Evolutionary conservation across 495 filamentous ascomycete genomes (phyloP).

Genomic region (Penicillium ucsense): DNA sequence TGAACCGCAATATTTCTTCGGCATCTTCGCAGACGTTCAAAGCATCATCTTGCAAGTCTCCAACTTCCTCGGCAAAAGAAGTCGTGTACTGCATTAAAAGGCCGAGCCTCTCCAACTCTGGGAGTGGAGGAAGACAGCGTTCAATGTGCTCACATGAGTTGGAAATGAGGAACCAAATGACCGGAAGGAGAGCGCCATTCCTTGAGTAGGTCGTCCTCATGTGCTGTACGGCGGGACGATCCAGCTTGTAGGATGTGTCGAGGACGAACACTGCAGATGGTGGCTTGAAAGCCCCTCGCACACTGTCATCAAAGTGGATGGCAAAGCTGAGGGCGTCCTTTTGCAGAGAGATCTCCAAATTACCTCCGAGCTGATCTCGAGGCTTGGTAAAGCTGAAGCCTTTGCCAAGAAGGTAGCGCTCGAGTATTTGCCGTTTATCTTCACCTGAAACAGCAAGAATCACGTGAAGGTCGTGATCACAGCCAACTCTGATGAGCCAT

Average conservation of each 20-base stretch:
- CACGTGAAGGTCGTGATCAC: constrained; percentile 34
- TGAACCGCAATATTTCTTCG: constrained; percentile 32
- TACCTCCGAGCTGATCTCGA: constrained; percentile 30
- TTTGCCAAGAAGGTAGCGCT: constrained; percentile 43
- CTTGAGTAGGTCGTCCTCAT: constrained; percentile 35
- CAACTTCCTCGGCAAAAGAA: constrained; percentile 34
- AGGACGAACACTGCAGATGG: constrained; percentile 45
- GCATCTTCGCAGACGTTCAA: constrained; percentile 35
- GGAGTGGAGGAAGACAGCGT: constrained; percentile 37
- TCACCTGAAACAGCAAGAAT: constrained; percentile 35
- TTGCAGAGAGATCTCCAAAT: constrained; percentile 22
- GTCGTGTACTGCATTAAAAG: constrained; percentile 30
- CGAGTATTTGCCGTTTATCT: constrained; percentile 37
- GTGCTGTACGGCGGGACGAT: constrained; percentile 29
- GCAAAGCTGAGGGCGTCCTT: constrained; percentile 38
- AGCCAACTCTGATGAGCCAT: constrained; percentile 37
- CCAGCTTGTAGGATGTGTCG: constrained; percentile 37
- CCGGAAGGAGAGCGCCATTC: constrained; percentile 32
- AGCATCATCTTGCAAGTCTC: constrained; percentile 39
- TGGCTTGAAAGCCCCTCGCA: constrained; percentile 27
- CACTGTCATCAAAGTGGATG: constrained; percentile 34
- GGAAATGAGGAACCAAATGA: constrained; percentile 44
- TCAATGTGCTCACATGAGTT: constrained; percentile 50
- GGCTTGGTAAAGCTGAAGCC: constrained; percentile 34
- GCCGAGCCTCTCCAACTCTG: constrained; percentile 27